Evolutionary conservation across 2,329 filamentous ascomycete species (phyloP).

Genomic region (Laburnicola sp.): DNA sequence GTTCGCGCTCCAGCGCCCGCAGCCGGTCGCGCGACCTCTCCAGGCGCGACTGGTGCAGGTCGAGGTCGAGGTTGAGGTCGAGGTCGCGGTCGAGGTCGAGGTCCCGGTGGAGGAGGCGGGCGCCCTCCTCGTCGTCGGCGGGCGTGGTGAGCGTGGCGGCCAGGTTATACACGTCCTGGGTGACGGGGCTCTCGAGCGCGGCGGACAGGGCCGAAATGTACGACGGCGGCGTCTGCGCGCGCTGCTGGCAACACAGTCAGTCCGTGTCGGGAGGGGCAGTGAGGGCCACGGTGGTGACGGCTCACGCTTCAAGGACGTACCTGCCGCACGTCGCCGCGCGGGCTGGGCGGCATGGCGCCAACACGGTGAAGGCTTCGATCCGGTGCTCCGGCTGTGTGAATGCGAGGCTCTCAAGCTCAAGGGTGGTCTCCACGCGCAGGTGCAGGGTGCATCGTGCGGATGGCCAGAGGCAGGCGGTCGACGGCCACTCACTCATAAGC

Average conservation of each 20-base stretch:
- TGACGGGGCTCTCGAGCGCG: slow-evolving; percentile 51
- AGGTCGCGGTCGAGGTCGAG: background rate
- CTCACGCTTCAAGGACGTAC: background rate
- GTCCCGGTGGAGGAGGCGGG: no score
- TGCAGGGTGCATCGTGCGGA: slow-evolving; percentile 19
- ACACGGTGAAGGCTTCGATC: background rate
- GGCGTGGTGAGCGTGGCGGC: slow-evolving; percentile 54
- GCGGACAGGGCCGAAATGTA: slow-evolving; percentile 54
- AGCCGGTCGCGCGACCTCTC: slow-evolving; percentile 29
- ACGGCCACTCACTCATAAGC: no score
- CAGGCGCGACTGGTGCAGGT: slow-evolving; percentile 33
- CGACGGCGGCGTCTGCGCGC: slow-evolving; percentile 32
- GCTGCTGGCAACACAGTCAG: slow-evolving; percentile 33
- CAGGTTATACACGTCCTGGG: slow-evolving; percentile 49
- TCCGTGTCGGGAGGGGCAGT: background rate
- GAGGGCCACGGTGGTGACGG: background rate
- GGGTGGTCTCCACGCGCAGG: slow-evolving; percentile 12
- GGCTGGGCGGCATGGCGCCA: slow-evolving; percentile 29
- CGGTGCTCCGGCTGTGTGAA: background rate
- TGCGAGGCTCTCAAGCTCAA: background rate
- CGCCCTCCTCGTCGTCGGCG: slow-evolving; percentile 43
- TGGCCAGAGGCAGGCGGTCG: slow-evolving; percentile 3
- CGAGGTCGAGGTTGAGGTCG: slow-evolving; percentile 17
- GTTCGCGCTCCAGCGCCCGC: slow-evolving; percentile 28
- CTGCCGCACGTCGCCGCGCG: slow-evolving; percentile 1